Conservation (phyloP, 1,284 basidiomycete species). For the Spongispora temasekensis region DNA sequence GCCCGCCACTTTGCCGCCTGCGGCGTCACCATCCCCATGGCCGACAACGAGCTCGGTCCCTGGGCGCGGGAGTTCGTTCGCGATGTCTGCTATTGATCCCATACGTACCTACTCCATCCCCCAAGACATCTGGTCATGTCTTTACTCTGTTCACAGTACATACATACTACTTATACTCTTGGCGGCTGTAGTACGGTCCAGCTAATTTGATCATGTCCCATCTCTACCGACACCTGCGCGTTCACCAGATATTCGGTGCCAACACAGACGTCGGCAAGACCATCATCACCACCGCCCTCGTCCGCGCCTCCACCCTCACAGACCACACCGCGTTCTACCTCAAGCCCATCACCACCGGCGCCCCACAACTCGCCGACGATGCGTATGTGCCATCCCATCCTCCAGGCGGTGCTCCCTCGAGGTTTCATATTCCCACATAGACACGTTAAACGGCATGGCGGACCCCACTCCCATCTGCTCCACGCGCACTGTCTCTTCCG, state of each 20-base stretch:
- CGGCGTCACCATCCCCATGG: conserved; percentile 39
- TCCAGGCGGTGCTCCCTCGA: not conserved
- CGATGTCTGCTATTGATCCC: conserved; percentile 29
- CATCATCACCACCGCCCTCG: conserved; percentile 81
- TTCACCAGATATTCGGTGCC: conserved; percentile 90
- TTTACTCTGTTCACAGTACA: conserved; percentile 15
- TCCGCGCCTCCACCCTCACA: conserved; percentile 65
- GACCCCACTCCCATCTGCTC: conserved; percentile 45
- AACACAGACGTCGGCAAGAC: conserved; percentile 96
- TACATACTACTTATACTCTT: not conserved
- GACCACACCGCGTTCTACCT: conserved; percentile 72
- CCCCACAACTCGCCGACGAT: conserved; percentile 79
- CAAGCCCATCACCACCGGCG: conserved; percentile 91
- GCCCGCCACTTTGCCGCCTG: conserved; percentile 43
- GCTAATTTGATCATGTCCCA: conserved; percentile 16
- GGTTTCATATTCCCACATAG: conserved; percentile 42
- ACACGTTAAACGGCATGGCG: conserved; percentile 67
- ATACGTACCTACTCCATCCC: not conserved
- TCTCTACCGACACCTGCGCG: conserved; percentile 76
- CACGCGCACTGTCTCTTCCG: conserved; percentile 77
- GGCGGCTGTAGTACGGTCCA: conserved; percentile 14
- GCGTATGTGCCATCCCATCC: conserved; percentile 48
- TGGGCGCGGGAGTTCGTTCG: conserved; percentile 42
- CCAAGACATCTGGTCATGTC: conserved; percentile 32
- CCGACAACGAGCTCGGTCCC: conserved; percentile 41